Evolutionary conservation across 352 stramenopile genomes (phyloP).

Genomic region (Aphanomyces astaci): DNA sequence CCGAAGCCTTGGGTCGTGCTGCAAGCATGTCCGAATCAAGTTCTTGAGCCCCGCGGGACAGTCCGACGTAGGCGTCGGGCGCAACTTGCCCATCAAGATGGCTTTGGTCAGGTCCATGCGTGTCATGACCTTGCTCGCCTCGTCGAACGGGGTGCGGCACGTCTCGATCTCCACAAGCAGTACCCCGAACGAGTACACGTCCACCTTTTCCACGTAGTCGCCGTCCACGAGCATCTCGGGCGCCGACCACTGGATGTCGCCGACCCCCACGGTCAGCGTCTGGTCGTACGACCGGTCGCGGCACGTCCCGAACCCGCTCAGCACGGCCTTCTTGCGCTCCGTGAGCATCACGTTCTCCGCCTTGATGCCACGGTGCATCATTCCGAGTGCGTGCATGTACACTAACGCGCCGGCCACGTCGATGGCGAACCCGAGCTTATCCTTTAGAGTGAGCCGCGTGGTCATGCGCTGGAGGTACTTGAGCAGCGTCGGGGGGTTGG

Average conservation of each 20-base stretch:
- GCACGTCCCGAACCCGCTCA: slow-evolving; percentile 45
- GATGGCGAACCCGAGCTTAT: slow-evolving; percentile 24
- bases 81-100: slow-evolving; percentile 3
- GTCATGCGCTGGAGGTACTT: not conserved
- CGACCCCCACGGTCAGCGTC: slow-evolving; percentile 36
- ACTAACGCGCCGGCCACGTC: slow-evolving; percentile 26
- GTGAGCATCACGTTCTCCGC: slow-evolving; percentile 32
- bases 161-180: slow-evolving; percentile 32
- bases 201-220: slow-evolving; percentile 32
- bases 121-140: slow-evolving; percentile 22
- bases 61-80: not conserved
- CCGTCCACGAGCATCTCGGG: slow-evolving; percentile 36
- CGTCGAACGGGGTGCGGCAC: slow-evolving; percentile 35
- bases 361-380: slow-evolving; percentile 33
- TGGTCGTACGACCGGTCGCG: slow-evolving; percentile 30
- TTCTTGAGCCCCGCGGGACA: not conserved
- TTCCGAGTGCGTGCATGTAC: slow-evolving; percentile 28
- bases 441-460: slow-evolving; percentile 17
- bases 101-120: not conserved
- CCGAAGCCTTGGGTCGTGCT: not conserved
- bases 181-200: slow-evolving; percentile 37
- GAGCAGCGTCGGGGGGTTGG: slow-evolving; percentile 7
- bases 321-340: slow-evolving; percentile 39
- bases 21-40: not conserved
- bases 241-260: slow-evolving; percentile 38